Evolutionary conservation across 1,284 basidiomycete species (phyloP).

Genomic region (Ceratobasidium sp.): DNA sequence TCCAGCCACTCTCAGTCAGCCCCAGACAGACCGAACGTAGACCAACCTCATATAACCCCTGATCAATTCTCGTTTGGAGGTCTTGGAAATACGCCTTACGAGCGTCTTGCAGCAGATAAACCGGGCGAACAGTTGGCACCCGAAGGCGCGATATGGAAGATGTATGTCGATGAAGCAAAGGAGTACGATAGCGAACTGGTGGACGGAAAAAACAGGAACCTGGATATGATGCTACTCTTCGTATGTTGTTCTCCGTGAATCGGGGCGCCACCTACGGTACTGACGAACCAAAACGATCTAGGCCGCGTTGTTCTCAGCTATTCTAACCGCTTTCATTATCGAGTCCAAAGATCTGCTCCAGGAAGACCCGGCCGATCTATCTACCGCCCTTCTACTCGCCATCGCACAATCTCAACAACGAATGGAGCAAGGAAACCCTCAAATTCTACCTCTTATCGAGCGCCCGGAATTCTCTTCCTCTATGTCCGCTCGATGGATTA

Average conservation of each 20-base stretch:
- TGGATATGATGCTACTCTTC: background rate
- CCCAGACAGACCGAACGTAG: background rate
- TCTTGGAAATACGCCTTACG: background rate
- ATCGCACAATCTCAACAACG: conserved; percentile 24
- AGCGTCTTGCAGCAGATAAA: background rate
- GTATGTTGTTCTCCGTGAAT: background rate
- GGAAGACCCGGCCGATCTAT: background rate
- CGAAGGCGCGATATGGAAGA: background rate
- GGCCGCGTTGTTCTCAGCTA: conserved; percentile 20
- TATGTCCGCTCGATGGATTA: conserved; percentile 15
- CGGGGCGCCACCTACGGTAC: no score
- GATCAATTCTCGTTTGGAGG: background rate
- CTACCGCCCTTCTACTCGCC: background rate
- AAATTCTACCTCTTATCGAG: background rate
- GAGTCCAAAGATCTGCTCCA: conserved; percentile 10
- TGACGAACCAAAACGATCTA: background rate
- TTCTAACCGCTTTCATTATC: conserved; percentile 25
- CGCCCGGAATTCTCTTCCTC: background rate
- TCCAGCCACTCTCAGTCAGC: background rate
- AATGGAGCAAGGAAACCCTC: conserved; percentile 14
- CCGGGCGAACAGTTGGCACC: background rate
- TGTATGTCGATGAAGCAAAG: conserved; percentile 1
- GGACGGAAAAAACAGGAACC: background rate
- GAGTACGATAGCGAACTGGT: conserved; percentile 5
- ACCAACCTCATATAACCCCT: background rate